Percentiles rank a stretch among this genome's conserved stretches.
Conservation (phyloP, 2,329 filamentous ascomycete species). For the Stemphylium vesicarium region DNA sequence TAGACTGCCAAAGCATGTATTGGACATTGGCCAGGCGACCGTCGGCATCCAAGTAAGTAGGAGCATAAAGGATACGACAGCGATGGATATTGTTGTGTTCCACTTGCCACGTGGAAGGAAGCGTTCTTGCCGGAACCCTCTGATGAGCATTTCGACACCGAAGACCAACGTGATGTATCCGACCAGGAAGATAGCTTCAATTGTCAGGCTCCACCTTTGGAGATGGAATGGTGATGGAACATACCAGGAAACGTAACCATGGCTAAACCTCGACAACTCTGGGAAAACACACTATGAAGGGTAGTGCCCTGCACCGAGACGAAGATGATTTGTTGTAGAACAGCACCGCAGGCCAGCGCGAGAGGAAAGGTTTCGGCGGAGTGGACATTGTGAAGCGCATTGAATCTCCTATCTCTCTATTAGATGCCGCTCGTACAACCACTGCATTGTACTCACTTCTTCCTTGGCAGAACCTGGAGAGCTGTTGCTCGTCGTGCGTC, state of each 20-base stretch:
- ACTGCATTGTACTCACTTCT: conserved; percentile 34
- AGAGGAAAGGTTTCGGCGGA: conserved; percentile 51
- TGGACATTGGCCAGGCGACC: conserved; percentile 60
- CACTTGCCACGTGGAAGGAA: conserved; percentile 67
- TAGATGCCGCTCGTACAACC: conserved; percentile 9
- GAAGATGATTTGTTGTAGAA: conserved; percentile 48
- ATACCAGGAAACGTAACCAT: conserved; percentile 50
- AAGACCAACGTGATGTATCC: conserved; percentile 72
- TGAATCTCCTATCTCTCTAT: conserved; percentile 39
- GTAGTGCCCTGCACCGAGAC: conserved; percentile 48
- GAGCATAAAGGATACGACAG: conserved; percentile 57
- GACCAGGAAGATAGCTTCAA: conserved; percentile 68
- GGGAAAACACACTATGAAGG: conserved; percentile 46
- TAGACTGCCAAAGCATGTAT: conserved; percentile 70
- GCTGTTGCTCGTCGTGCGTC: conserved; percentile 47
- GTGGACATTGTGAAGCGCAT: conserved; percentile 46
- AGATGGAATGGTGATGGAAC: conserved; percentile 12
- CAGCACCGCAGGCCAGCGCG: conserved; percentile 46
- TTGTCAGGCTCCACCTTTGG: conserved; percentile 21
- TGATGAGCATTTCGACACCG: conserved; percentile 65
- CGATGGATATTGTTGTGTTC: conserved; percentile 64
- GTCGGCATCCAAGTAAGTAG: conserved; percentile 66
- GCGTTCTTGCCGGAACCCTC: conserved; percentile 61
- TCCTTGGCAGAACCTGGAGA: conserved; percentile 38
- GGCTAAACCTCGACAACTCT: conserved; percentile 42